These are phyloP conservation scores for Coccomyxa subellipsoidea DNA, from an alignment of 163 green algal genomes.

Conservation along the genomic window DNA sequence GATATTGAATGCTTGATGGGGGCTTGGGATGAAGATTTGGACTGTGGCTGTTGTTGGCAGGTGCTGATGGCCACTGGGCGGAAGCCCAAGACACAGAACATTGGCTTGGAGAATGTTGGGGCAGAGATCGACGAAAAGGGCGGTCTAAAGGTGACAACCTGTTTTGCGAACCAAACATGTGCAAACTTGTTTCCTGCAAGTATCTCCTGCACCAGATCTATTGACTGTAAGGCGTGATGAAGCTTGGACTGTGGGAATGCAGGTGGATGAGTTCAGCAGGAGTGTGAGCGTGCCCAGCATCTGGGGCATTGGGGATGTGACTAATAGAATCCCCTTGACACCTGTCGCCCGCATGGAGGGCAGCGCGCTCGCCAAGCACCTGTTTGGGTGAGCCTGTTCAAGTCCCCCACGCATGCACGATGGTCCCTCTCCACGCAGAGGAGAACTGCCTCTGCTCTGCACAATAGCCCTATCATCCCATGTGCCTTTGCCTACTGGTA, in stretches of 20 bases:
- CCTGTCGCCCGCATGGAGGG: constrained; percentile 93
- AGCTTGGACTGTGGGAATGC: neutral
- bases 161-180: no score
- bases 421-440: no score
- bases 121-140: constrained; percentile 59
- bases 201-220: no score
- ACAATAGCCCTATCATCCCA: no score
- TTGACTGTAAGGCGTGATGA: no score
- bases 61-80: constrained; percentile 81
- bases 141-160: constrained; percentile 35
- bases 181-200: no score
- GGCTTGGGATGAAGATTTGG: no score
- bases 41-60: neutral
- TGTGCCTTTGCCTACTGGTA: no score
- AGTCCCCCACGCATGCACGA: no score
- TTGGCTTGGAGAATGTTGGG: constrained; percentile 77
- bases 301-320: constrained; percentile 88
- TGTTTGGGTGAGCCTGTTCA: constrained; percentile 58
- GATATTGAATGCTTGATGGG: no score
- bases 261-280: constrained; percentile 70
- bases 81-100: constrained; percentile 65
- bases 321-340: constrained; percentile 75
- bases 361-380: constrained; percentile 70
- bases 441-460: no score
- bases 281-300: constrained; percentile 63